Percentiles rank a stretch among this genome's conserved stretches.
Conservation (phyloP, 768 basidiomycete species). For the Mycena galericulata region DNA sequence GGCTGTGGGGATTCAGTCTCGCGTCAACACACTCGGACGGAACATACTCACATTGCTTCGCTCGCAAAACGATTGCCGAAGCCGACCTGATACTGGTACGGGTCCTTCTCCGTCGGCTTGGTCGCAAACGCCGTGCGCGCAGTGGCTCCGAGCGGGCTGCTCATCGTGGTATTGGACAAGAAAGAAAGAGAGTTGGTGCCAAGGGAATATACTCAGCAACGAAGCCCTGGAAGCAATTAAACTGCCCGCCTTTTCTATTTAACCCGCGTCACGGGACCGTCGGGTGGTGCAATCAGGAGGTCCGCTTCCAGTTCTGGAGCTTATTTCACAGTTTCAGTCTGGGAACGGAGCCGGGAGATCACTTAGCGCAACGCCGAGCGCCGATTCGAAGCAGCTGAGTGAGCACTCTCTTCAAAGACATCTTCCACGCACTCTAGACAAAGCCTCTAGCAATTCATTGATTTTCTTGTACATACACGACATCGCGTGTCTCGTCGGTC, state of each 20-base stretch:
- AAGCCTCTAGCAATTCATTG: neutral
- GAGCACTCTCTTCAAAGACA: no score
- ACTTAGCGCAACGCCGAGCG: no score
- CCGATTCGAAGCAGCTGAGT: neutral
- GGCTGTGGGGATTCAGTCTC: constrained; percentile 53
- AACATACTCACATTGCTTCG: constrained; percentile 66
- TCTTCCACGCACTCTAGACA: neutral
- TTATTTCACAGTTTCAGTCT: no score
- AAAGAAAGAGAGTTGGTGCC: constrained; percentile 21
- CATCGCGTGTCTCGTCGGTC: constrained; percentile 17
- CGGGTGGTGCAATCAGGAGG: constrained; percentile 1
- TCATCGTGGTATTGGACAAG: constrained; percentile 26
- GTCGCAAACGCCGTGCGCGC: constrained; percentile 54
- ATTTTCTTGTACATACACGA: constrained; percentile 26
- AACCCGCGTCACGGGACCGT: neutral
- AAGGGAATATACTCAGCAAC: no score
- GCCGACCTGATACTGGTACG: constrained; percentile 68
- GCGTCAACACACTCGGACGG: no score
- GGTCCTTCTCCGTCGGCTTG: constrained; percentile 56
- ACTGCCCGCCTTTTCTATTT: no score
- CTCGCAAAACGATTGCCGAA: constrained; percentile 70
- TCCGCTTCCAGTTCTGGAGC: no score
- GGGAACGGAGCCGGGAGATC: no score
- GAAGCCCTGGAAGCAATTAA: no score
- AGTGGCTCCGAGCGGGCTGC: constrained; percentile 48